Evolutionary conservation across 306 rosid genomes (phyloP).

Genomic region (Clitoria ternatea): DNA sequence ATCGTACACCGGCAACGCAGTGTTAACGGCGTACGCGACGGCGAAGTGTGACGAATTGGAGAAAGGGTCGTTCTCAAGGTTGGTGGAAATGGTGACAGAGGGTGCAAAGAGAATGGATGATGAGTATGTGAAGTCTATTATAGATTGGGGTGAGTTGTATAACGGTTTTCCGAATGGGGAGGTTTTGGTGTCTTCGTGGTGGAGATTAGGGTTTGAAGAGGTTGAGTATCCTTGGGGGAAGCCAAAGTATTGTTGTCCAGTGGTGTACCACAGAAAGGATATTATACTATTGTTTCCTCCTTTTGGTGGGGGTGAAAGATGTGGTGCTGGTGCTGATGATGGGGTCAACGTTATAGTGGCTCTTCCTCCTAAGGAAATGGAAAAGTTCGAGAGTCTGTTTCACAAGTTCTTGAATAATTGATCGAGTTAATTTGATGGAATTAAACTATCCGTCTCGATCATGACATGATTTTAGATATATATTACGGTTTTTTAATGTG

Average conservation of each 20-base stretch:
- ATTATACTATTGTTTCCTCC: slow-evolving; percentile 64
- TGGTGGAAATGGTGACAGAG: slow-evolving; percentile 57
- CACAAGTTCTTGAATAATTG: slow-evolving; percentile 19
- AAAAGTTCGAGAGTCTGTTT: slow-evolving; percentile 42
- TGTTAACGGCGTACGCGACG: slow-evolving; percentile 43
- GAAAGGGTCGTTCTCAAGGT: slow-evolving; percentile 26
- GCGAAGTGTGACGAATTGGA: slow-evolving; percentile 39
- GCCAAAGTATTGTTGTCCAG: slow-evolving; percentile 67
- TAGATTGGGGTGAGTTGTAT: slow-evolving; percentile 69
- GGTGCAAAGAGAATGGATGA: slow-evolving; percentile 57
- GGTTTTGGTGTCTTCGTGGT: slow-evolving; percentile 76
- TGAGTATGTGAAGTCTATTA: slow-evolving; percentile 58
- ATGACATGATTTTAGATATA: too few species aligned
- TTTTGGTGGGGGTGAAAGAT: neutral
- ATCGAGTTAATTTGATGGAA: too few species aligned
- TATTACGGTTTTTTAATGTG: too few species aligned
- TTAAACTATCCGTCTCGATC: too few species aligned
- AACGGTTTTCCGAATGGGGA: slow-evolving; percentile 71
- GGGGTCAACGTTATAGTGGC: slow-evolving; percentile 56
- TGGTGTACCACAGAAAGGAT: slow-evolving; percentile 55
- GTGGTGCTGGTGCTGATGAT: neutral
- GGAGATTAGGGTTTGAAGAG: slow-evolving; percentile 65
- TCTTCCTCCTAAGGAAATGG: slow-evolving; percentile 57
- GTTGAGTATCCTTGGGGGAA: slow-evolving; percentile 87
- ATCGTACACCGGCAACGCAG: slow-evolving; percentile 47